phyloP scores from a whole-genome alignment of 371 early-diverging fungal genomes.

The Haplosporangium sp. region DNA sequence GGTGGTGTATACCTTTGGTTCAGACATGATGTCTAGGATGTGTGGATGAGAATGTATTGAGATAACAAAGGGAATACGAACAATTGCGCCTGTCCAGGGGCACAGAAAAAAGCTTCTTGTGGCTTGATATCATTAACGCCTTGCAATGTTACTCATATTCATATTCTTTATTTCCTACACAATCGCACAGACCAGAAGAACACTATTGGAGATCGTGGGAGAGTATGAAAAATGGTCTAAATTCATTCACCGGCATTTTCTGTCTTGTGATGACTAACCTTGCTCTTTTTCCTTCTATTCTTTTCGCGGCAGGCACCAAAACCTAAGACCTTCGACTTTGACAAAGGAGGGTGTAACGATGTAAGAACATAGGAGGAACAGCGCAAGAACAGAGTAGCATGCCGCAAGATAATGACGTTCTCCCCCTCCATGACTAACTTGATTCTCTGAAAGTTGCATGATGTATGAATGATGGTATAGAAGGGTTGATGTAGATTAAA shows the following conservation, averaged over 20 bases:
- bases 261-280: neutral
- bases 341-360: neutral
- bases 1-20: conserved; percentile 26
- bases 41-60: neutral
- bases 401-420: too few relatives aligned
- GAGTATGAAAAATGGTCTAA: conserved; percentile 5
- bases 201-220: conserved; percentile 6
- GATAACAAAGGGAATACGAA: too few relatives aligned
- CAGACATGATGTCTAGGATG: conserved; percentile 22
- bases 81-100: neutral
- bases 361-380: too few relatives aligned
- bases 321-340: too few relatives aligned
- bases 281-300: neutral
- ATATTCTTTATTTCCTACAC: conserved; percentile 5
- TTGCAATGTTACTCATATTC: conserved; percentile 31
- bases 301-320: too few relatives aligned
- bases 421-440: too few relatives aligned
- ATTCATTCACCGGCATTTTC: too few relatives aligned
- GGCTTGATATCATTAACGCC: conserved; percentile 17
- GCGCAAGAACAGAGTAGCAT: too few relatives aligned
- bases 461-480: too few relatives aligned
- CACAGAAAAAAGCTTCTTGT: conserved; percentile 10
- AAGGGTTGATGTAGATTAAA: too few relatives aligned
- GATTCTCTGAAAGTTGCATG: too few relatives aligned
- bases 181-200: conserved; percentile 6